Conservation (phyloP, 371 early-diverging fungal genomes). For the Mucor plumbeus region DNA sequence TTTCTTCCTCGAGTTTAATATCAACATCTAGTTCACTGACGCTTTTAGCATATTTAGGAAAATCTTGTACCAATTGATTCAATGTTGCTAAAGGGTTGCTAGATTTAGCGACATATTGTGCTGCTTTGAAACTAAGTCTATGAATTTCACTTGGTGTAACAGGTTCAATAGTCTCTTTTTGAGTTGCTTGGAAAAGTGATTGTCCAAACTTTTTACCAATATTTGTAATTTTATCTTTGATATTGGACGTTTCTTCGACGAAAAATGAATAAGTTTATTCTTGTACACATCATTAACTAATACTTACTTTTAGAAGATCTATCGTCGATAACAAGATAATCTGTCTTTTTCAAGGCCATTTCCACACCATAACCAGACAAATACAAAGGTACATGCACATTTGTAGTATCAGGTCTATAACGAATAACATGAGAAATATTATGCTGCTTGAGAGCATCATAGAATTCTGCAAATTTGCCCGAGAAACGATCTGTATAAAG, state of each 20-base stretch:
- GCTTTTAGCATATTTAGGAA: slow-evolving; percentile 84
- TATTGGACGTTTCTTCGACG: not conserved
- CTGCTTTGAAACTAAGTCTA: slow-evolving; percentile 70
- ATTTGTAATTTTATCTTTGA: slow-evolving; percentile 34
- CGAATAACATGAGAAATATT: slow-evolving; percentile 55
- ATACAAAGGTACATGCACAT: slow-evolving; percentile 41
- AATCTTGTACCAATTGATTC: slow-evolving; percentile 73
- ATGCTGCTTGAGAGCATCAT: slow-evolving; percentile 38
- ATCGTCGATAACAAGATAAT: slow-evolving; percentile 95
- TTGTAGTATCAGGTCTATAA: slow-evolving; percentile 45
- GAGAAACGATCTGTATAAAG: slow-evolving; percentile 61
- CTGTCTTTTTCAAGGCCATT: slow-evolving; percentile 90
- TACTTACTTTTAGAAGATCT: slow-evolving; percentile 55
- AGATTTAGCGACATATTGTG: slow-evolving; percentile 67
- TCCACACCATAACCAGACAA: slow-evolving; percentile 93
- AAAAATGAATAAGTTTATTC: too few species aligned
- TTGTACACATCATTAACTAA: too few species aligned
- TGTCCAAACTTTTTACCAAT: slow-evolving; percentile 41
- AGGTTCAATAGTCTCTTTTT: slow-evolving; percentile 63
- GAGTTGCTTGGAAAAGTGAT: slow-evolving; percentile 37
- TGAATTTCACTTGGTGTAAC: slow-evolving; percentile 62
- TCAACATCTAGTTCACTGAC: slow-evolving; percentile 57
- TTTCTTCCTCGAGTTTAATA: slow-evolving; percentile 31
- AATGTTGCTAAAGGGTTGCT: slow-evolving; percentile 67
- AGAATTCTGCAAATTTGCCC: slow-evolving; percentile 48